A percentile compares a stretch with the other conserved stretches of the same genome.
Evolutionary conservation across 345 rosid genomes (phyloP).

Genomic region (Euphorbia pulcherrima): DNA sequence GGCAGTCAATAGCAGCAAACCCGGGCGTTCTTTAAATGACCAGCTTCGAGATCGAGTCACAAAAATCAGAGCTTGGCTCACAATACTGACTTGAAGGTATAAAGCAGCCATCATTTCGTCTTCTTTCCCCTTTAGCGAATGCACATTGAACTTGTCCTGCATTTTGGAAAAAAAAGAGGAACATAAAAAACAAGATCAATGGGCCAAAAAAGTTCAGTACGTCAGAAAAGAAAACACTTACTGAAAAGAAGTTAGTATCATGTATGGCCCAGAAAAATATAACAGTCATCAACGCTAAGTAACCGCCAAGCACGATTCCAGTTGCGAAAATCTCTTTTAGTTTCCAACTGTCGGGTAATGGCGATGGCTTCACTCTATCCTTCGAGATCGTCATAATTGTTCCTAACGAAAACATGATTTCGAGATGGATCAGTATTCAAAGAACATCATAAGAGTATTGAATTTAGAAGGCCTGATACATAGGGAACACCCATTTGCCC

Average conservation of each 20-base stretch:
- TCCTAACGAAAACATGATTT: constrained; percentile 6
- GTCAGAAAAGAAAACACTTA: neutral
- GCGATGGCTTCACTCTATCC: constrained; percentile 36
- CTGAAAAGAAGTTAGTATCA: constrained; percentile 26
- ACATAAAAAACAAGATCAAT: neutral
- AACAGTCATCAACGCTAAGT: constrained; percentile 29
- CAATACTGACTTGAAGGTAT: constrained; percentile 35
- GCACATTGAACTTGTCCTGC: constrained; percentile 29
- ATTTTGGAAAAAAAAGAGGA: neutral
- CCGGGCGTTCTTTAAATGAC: constrained; percentile 32
- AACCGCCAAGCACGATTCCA: constrained; percentile 30
- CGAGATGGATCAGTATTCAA: neutral
- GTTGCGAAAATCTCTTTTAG: constrained; percentile 32
- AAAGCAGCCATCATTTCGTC: constrained; percentile 27
- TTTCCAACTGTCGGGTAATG: constrained; percentile 33
- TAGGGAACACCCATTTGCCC: too few species aligned
- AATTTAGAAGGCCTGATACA: too few species aligned
- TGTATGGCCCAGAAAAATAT: constrained; percentile 30
- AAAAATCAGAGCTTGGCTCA: constrained; percentile 33
- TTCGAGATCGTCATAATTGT: constrained; percentile 38
- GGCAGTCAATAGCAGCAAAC: constrained; percentile 23
- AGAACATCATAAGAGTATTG: neutral
- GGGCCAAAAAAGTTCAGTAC: neutral
- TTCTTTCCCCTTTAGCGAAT: neutral
- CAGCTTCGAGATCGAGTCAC: constrained; percentile 37